These are phyloP conservation scores for Melampsora larici-populina DNA, from an alignment of 1,284 basidiomycete genomes.

Conservation along the genomic window DNA sequence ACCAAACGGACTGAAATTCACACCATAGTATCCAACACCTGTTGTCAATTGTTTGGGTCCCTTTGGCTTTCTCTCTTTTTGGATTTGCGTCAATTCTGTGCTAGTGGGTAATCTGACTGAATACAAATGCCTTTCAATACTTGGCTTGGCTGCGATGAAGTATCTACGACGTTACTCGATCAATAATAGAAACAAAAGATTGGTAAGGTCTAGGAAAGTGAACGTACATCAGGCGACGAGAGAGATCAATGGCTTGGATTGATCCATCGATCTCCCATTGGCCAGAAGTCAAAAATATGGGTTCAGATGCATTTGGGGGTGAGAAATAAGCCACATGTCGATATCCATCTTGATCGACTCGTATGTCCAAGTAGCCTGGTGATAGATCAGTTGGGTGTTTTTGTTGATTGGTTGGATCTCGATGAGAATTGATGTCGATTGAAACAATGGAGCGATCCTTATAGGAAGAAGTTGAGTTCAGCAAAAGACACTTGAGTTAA, in stretches of 20 bases:
- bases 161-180: conserved; percentile 60
- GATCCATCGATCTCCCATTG: conserved; percentile 80
- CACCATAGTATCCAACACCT: conserved; percentile 64
- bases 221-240: conserved; percentile 68
- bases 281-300: conserved; percentile 78
- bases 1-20: conserved; percentile 73
- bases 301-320: conserved; percentile 65
- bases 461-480: neutral
- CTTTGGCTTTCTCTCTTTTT: conserved; percentile 44
- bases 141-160: conserved; percentile 79
- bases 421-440: conserved; percentile 44
- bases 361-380: conserved; percentile 77
- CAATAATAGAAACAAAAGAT: neutral
- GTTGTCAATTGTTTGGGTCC: conserved; percentile 62
- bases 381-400: conserved; percentile 19
- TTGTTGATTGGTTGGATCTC: conserved; percentile 2
- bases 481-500: conserved; percentile 4
- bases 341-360: conserved; percentile 73
- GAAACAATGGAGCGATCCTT: neutral
- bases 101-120: conserved; percentile 64
- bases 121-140: conserved; percentile 79
- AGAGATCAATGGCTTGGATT: conserved; percentile 69
- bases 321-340: conserved; percentile 86
- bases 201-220: neutral
- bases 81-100: conserved; percentile 47